A percentile compares a stretch with the other conserved stretches of the same genome.
These are phyloP conservation scores for Crithidia mellificae DNA, from an alignment of 208 protist species.

Conservation along the genomic window DNA sequence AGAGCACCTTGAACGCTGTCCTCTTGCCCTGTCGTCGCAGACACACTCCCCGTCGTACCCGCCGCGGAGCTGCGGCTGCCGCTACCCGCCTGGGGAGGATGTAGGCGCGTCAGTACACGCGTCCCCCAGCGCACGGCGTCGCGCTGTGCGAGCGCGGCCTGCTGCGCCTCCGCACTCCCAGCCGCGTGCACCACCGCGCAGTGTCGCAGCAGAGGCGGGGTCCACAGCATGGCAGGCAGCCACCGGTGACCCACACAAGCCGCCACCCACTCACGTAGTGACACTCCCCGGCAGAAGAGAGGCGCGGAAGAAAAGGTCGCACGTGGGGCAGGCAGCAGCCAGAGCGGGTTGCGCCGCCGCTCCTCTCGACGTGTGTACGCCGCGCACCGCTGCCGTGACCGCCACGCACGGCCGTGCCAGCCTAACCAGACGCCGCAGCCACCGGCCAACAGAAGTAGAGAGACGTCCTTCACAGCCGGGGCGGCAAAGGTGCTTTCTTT, in stretches of 20 bases:
- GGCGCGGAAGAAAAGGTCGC: no score
- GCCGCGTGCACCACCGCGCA: neutral
- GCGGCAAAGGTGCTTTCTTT: no score
- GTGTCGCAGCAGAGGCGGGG: constrained; percentile 20
- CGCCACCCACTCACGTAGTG: constrained; percentile 3
- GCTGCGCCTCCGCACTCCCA: neutral
- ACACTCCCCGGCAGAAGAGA: no score
- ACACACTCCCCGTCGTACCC: no score
- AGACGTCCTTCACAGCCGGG: neutral
- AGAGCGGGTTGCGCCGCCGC: constrained; percentile 26
- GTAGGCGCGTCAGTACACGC: constrained; percentile 8
- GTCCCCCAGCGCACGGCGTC: constrained; percentile 23
- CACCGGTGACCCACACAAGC: constrained; percentile 17
- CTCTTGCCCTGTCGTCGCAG: no score
- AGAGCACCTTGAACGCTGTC: no score
- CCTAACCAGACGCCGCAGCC: constrained; percentile 2
- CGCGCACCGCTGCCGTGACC: neutral
- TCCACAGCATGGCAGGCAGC: constrained; percentile 6
- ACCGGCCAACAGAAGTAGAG: neutral
- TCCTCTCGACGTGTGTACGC: constrained; percentile 16
- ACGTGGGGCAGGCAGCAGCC: constrained; percentile 41
- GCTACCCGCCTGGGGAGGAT: neutral
- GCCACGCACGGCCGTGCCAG: constrained; percentile 9
- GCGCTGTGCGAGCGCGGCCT: neutral
- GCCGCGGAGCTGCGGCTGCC: no score